Conservation (phyloP, 768 basidiomycete genomes). For the Lanmaoa pseudosensibilis region DNA sequence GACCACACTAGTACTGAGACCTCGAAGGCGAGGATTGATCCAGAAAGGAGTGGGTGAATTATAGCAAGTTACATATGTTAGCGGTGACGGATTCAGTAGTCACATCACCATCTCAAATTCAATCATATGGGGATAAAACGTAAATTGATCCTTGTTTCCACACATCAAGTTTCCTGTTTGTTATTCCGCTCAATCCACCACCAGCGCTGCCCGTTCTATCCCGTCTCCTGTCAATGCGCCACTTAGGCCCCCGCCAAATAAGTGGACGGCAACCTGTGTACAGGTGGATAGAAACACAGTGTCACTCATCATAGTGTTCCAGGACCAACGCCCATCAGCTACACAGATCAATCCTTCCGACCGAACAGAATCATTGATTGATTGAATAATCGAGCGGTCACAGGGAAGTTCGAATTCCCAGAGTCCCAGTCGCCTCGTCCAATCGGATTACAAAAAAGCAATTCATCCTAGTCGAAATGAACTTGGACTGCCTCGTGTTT, state of each 20-base stretch:
- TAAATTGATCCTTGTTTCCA: conserved; percentile 14
- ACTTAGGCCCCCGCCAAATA: not conserved
- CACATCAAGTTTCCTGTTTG: conserved; percentile 1
- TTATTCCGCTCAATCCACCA: not conserved
- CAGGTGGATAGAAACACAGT: not conserved
- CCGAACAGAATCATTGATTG: not conserved
- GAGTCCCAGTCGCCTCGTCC: not conserved
- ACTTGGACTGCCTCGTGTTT: conserved; percentile 25
- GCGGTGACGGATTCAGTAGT: conserved; percentile 9
- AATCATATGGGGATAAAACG: conserved; percentile 28
- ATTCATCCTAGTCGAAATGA: conserved; percentile 22
- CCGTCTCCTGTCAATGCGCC: not conserved
- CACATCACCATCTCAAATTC: conserved; percentile 20
- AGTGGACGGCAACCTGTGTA: not conserved
- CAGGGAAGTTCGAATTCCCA: not conserved
- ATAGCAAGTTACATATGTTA: conserved; percentile 11
- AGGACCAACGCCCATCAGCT: too few relatives aligned
- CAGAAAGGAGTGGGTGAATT: not conserved
- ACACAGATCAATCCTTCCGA: not conserved
- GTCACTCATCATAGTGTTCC: not conserved
- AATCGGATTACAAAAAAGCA: too few relatives aligned
- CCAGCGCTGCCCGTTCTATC: not conserved
- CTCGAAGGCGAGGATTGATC: conserved; percentile 8
- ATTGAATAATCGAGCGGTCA: not conserved
- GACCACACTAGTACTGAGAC: not conserved